Base-by-base conservation (phyloP, 768 basidiomycete genomes). In the Boletellus ananiceps region DNA sequence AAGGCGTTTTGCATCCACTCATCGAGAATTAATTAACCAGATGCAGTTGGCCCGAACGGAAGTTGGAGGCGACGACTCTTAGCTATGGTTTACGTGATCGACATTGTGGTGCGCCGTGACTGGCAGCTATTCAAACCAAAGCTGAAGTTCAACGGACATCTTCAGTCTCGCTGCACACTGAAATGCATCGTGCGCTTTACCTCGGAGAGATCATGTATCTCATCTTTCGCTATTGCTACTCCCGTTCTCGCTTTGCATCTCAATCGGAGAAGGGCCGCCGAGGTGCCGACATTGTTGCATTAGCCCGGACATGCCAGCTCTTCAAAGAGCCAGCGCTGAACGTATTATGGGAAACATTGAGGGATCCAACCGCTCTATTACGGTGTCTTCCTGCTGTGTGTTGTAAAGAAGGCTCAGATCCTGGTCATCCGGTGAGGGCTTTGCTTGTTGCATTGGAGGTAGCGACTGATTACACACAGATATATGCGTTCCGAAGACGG, bases 301-400 rank as follows among this genome's bases (percentile, higher is more conserved):
- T 51, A n/a, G 40, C 50, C 13, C 15, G 15, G 2, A 47, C 45
- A 16, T 51, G 45, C 11, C 27, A 5, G 5, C n/a, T 18, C 5
- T 47, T 51, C 46, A 51, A 27, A 41, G 34, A 47, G 12, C 40
- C 50, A 11, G 45, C 35, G 1, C 16, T 42, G n/a, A 34, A 51
- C 25, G 8, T 41, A 3, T 40, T 47, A 3, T 41, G 50, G 40
- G 16, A 34, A 18, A 14, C 41, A n/a, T 15, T 37, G 18, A 15
- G 9, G 0, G n/a, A 47, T 37, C 5, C 19, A 18, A 37, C 23
- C 8, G 21, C 38, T 39, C 21, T 39, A 2, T 6, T 39, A 0
- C 12, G 23, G 11, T 40, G 44, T 32, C 50, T 47, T 34, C 50
- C 44, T 41, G 11, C 23, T 12, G 35, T 34, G 8, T 31, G 44